phyloP scores from a whole-genome alignment of 1,284 basidiomycete species.

The Wolfiporia cocos region DNA sequence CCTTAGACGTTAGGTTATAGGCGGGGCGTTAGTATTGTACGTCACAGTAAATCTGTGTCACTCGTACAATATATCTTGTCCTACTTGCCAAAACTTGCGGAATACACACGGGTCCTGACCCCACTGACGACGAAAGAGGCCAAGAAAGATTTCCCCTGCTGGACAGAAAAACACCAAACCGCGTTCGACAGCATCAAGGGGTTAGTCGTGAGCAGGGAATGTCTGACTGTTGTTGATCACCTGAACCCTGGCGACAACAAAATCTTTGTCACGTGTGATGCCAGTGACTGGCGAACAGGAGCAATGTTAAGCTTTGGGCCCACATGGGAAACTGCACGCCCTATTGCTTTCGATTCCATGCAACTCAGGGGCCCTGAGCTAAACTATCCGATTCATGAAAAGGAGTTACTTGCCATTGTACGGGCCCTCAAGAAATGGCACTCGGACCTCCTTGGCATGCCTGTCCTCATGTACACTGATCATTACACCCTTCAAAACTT shows the following conservation, averaged over 20 bases:
- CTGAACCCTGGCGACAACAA: constrained; percentile 19
- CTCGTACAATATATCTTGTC: constrained; percentile 26
- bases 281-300: constrained; percentile 20
- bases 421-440: constrained; percentile 26
- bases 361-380: constrained; percentile 14
- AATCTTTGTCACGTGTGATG: constrained; percentile 24
- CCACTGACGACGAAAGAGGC: constrained; percentile 25
- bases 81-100: constrained; percentile 29
- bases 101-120: constrained; percentile 25
- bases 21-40: no score
- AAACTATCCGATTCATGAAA: constrained; percentile 24
- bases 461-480: constrained; percentile 31
- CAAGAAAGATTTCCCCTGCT: constrained; percentile 19
- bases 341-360: constrained; percentile 13
- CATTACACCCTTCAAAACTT: constrained; percentile 35
- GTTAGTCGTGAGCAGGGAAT: constrained; percentile 20
- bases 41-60: no score
- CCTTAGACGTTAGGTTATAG: no score
- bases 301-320: constrained; percentile 17
- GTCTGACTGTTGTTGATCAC: constrained; percentile 28
- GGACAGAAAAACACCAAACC: constrained; percentile 22
- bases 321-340: constrained; percentile 3
- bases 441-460: constrained; percentile 25
- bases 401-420: constrained; percentile 20
- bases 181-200: constrained; percentile 35